These are phyloP conservation scores for Ceratobasidium theobromae DNA, from an alignment of 1,284 basidiomycete genomes.

Conservation along the genomic window DNA sequence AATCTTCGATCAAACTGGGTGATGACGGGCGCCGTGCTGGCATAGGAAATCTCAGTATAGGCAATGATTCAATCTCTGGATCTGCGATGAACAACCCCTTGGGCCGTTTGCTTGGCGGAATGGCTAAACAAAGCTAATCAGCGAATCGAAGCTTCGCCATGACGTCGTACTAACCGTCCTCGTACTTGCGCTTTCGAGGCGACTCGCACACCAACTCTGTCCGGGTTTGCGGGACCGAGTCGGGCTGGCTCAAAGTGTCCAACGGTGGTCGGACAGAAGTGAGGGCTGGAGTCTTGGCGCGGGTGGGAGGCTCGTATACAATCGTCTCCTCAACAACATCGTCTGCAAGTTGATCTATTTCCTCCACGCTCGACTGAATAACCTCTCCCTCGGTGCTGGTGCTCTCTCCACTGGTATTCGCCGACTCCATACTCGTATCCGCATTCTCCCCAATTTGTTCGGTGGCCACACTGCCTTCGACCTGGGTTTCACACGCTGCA, in stretches of 20 bases:
- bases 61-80: conserved; percentile 9
- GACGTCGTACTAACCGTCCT: neutral
- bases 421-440: neutral
- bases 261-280: no score
- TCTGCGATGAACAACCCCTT: conserved; percentile 16
- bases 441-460: neutral
- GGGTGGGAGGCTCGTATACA: conserved; percentile 16
- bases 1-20: conserved; percentile 3
- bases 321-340: conserved; percentile 25
- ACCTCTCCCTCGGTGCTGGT: neutral
- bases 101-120: conserved; percentile 12
- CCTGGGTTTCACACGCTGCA: neutral
- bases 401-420: conserved; percentile 1
- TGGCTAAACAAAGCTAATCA: conserved; percentile 1
- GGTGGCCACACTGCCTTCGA: neutral
- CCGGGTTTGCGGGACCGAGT: no score
- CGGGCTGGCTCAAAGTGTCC: no score
- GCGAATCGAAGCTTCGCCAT: neutral
- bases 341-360: conserved; percentile 11
- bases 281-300: neutral
- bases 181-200: conserved; percentile 24
- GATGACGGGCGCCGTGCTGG: neutral
- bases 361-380: conserved; percentile 16
- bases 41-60: conserved; percentile 5
- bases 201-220: conserved; percentile 26